Conservation (phyloP, 2,329 filamentous ascomycete species). For the Penicillium vulpinum region DNA sequence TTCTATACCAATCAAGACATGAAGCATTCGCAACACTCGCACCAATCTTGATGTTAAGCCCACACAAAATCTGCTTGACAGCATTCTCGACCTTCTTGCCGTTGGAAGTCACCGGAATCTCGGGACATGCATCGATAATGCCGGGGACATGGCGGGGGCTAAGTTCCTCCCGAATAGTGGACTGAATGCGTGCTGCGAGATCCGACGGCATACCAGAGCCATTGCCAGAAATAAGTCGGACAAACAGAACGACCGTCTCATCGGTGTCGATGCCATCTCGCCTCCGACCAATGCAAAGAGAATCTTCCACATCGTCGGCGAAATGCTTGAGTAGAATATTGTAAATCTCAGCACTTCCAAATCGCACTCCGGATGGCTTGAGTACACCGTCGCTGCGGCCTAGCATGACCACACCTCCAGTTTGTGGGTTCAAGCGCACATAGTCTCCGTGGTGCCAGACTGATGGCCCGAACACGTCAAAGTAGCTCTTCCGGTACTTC, state of each 20-base stretch:
- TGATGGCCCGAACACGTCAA: conserved; percentile 70
- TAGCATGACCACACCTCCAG: conserved; percentile 83
- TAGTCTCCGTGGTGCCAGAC: conserved; percentile 96
- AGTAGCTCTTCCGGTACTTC: conserved; percentile 85
- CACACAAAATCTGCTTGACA: conserved; percentile 93
- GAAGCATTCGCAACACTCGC: conserved; percentile 91
- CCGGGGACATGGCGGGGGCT: conserved; percentile 88
- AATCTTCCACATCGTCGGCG: conserved; percentile 73
- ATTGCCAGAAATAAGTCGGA: conserved; percentile 63
- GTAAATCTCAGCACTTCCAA: conserved; percentile 94
- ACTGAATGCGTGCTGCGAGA: conserved; percentile 64
- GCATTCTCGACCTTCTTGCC: conserved; percentile 98
- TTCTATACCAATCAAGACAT: conserved; percentile 82
- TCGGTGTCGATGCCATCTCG: conserved; percentile 69
- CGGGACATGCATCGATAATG: conserved; percentile 76
- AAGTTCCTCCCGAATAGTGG: conserved; percentile 70
- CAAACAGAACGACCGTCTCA: conserved; percentile 84
- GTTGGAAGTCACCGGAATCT: conserved; percentile 89
- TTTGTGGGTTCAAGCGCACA: conserved; percentile 67
- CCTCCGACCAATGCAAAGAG: conserved; percentile 80
- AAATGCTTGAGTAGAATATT: conserved; percentile 89
- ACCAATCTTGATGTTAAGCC: conserved; percentile 80
- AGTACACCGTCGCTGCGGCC: conserved; percentile 89
- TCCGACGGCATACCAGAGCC: conserved; percentile 55
- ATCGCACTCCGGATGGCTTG: conserved; percentile 87